phyloP scores from a whole-genome alignment of 1,284 basidiomycete species.

The Tranzscheliella williamsii region DNA sequence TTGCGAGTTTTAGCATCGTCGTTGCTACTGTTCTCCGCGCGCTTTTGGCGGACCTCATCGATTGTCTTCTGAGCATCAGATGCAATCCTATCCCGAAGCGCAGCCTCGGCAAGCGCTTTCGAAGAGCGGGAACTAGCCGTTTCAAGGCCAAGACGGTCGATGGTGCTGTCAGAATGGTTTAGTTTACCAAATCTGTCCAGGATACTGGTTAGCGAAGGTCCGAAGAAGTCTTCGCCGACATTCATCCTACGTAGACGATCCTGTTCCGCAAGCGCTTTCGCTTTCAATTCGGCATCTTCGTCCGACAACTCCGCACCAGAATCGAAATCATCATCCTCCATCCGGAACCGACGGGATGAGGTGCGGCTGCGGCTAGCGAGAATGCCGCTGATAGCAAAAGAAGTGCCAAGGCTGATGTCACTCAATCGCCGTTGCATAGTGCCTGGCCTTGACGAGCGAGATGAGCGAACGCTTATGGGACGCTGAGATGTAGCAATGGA shows the following conservation, averaged over 20 bases:
- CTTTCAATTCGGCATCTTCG: slow-evolving; percentile 45
- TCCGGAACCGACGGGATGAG: slow-evolving; percentile 8
- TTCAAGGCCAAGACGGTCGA: slow-evolving; percentile 22
- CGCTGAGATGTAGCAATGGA: slow-evolving; percentile 21
- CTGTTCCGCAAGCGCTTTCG: slow-evolving; percentile 45
- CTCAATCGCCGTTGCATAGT: slow-evolving; percentile 40
- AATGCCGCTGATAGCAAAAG: slow-evolving; percentile 47
- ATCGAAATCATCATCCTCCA: slow-evolving; percentile 28
- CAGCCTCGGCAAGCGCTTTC: not conserved
- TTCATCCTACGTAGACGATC: slow-evolving; percentile 53
- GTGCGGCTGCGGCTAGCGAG: slow-evolving; percentile 8
- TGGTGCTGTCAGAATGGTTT: slow-evolving; percentile 27
- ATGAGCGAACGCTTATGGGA: slow-evolving; percentile 8
- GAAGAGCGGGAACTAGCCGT: not conserved
- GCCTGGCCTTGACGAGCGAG: slow-evolving; percentile 20
- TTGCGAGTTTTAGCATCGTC: slow-evolving; percentile 17
- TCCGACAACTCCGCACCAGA: slow-evolving; percentile 31
- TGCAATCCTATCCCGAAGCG: not conserved
- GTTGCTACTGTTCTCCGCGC: slow-evolving; percentile 18
- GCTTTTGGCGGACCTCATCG: slow-evolving; percentile 41
- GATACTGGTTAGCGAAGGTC: slow-evolving; percentile 35
- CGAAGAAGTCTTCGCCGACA: slow-evolving; percentile 57
- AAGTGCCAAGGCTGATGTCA: slow-evolving; percentile 47
- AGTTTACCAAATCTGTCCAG: slow-evolving; percentile 45
- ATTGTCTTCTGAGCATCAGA: slow-evolving; percentile 36